Percentiles rank a stretch among this genome's conserved stretches.
phyloP scores from a whole-genome alignment of 2,329 filamentous ascomycete species.

The Microcyclospora pomicola region DNA sequence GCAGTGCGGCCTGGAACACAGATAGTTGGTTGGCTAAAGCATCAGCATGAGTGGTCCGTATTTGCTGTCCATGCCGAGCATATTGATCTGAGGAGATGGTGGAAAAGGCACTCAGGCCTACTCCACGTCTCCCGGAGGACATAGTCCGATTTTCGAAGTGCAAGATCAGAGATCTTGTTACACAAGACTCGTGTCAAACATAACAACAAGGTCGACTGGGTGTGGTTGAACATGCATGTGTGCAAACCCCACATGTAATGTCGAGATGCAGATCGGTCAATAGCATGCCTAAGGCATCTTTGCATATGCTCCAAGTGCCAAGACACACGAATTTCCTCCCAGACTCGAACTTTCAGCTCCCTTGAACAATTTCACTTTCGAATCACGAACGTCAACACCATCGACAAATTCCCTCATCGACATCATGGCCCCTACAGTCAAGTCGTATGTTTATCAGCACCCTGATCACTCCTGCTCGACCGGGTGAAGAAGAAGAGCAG shows the following conservation, averaged over 20 bases:
- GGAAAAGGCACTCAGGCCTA: constrained; percentile 82
- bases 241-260: too few species aligned
- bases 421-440: constrained; percentile 41
- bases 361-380: neutral
- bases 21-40: constrained; percentile 86
- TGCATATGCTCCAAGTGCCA: too few species aligned
- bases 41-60: constrained; percentile 71
- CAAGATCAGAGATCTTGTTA: neutral
- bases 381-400: neutral
- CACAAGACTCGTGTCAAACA: neutral
- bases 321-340: neutral
- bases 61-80: constrained; percentile 71
- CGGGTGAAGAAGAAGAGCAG: constrained; percentile 44
- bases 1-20: constrained; percentile 87
- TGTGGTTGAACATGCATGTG: too few species aligned
- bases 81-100: constrained; percentile 79
- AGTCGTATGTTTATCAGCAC: constrained; percentile 40
- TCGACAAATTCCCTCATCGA: constrained; percentile 18
- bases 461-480: constrained; percentile 2
- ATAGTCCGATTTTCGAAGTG: constrained; percentile 13
- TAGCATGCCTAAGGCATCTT: too few species aligned
- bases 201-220: too few species aligned
- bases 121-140: constrained; percentile 53
- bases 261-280: too few species aligned
- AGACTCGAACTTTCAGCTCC: constrained; percentile 2